Evolutionary conservation across 306 rosid species (phyloP).

Genomic region (Alnus glutinosa): DNA sequence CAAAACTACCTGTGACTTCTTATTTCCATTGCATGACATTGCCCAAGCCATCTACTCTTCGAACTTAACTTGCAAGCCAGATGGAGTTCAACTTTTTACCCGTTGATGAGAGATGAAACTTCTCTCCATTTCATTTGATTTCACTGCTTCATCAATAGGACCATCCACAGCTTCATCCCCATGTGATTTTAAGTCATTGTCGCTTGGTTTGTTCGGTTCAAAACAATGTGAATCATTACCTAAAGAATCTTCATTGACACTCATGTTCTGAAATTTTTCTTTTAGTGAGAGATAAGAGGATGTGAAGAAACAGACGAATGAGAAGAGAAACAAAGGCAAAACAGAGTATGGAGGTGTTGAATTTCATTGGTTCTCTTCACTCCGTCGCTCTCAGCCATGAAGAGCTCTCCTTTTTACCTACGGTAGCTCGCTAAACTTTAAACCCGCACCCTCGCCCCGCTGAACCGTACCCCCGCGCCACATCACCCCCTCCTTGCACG

Average conservation of each 20-base stretch:
- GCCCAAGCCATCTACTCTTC: slow-evolving; percentile 84
- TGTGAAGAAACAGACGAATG: too few species aligned
- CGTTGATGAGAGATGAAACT: slow-evolving; percentile 49
- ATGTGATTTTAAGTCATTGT: slow-evolving; percentile 39
- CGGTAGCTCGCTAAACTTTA: too few species aligned
- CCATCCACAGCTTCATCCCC: slow-evolving; percentile 41
- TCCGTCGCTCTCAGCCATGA: too few species aligned
- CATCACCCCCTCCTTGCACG: too few species aligned
- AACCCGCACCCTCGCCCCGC: too few species aligned
- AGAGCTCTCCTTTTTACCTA: too few species aligned
- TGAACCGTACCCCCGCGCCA: too few species aligned
- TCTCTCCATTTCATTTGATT: slow-evolving; percentile 47
- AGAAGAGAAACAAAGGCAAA: too few species aligned
- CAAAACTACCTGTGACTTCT: slow-evolving; percentile 51
- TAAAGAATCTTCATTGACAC: slow-evolving; percentile 69
- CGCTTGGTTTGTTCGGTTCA: slow-evolving; percentile 74
- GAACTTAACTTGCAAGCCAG: slow-evolving; percentile 75
- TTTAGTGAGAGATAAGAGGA: too few species aligned
- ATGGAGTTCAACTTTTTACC: slow-evolving; percentile 59
- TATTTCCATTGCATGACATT: slow-evolving; percentile 50
- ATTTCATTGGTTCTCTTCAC: too few species aligned
- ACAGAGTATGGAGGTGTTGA: too few species aligned
- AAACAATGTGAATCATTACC: slow-evolving; percentile 90
- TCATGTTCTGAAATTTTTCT: slow-evolving; percentile 57
- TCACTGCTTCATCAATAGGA: slow-evolving; percentile 39